Evolutionary conservation across 495 filamentous ascomycete genomes (phyloP).

Genomic region (Xylaria nigripes): DNA sequence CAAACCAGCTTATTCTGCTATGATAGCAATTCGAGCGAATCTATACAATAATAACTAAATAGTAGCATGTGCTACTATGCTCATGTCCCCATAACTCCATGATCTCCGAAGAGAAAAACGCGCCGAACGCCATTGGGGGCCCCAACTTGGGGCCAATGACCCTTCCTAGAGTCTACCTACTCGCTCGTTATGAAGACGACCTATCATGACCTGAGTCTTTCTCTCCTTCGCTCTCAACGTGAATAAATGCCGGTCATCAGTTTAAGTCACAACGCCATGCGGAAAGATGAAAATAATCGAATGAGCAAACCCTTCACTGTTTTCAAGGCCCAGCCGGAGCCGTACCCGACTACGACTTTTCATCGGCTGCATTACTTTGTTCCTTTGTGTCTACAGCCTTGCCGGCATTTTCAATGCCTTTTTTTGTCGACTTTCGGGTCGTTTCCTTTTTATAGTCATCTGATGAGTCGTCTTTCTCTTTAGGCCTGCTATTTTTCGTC

Average conservation of each 20-base stretch:
- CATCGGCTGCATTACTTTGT: slow-evolving; percentile 20
- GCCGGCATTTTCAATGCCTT: slow-evolving; percentile 18
- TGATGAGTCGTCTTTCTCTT: slow-evolving; percentile 1
- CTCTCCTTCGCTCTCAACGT: slow-evolving; percentile 1
- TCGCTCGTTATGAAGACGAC: slow-evolving; percentile 24
- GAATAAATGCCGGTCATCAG: not conserved
- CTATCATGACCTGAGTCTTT: slow-evolving; percentile 8
- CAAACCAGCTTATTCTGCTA: not conserved
- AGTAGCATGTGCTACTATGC: slow-evolving; percentile 14
- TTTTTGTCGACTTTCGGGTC: slow-evolving; percentile 24
- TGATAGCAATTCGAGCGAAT: slow-evolving; percentile 1
- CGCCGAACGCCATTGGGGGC: slow-evolving; percentile 29
- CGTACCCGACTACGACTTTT: slow-evolving; percentile 17
- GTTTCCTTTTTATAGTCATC: slow-evolving; percentile 15
- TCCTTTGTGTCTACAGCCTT: slow-evolving; percentile 13
- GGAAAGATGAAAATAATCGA: not conserved
- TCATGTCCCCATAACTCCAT: slow-evolving; percentile 22
- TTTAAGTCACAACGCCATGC: not conserved
- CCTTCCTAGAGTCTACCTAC: slow-evolving; percentile 17
- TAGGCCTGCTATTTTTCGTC: slow-evolving; percentile 1
- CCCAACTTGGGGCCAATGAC: slow-evolving; percentile 22
- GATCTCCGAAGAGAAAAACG: slow-evolving; percentile 21
- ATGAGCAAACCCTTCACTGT: not conserved
- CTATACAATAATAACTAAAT: slow-evolving; percentile 22
- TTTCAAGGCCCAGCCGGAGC: not conserved